Evolutionary conservation across 2,329 filamentous ascomycete genomes (phyloP).

Genomic region (Alternaria conjuncta): DNA sequence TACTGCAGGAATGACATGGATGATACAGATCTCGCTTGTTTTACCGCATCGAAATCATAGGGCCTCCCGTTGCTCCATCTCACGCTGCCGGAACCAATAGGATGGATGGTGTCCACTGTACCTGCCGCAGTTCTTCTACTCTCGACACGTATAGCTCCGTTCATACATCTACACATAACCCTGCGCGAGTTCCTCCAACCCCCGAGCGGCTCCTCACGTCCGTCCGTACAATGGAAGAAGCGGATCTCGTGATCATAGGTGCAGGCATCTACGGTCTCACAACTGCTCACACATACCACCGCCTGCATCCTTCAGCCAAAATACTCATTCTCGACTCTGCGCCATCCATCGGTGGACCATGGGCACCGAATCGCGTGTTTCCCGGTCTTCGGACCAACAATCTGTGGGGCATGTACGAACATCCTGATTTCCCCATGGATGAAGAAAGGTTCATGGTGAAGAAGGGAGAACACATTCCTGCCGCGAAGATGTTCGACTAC

Average conservation of each 20-base stretch:
- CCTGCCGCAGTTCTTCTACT: not conserved
- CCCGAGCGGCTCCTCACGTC: not conserved
- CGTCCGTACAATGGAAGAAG: conserved; percentile 9
- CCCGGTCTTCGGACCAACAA: conserved; percentile 55
- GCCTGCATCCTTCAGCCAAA: conserved; percentile 48
- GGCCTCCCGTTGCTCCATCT: not conserved
- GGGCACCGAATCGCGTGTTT: conserved; percentile 50
- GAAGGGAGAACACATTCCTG: conserved; percentile 65
- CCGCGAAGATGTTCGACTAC: conserved; percentile 62
- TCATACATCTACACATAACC: not conserved
- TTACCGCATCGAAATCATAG: not conserved
- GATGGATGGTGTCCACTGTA: not conserved
- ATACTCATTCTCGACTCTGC: conserved; percentile 53
- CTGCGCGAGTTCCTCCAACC: not conserved
- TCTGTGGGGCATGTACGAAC: conserved; percentile 50
- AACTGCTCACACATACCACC: conserved; percentile 55
- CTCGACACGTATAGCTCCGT: not conserved
- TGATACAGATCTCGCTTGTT: conserved; percentile 3
- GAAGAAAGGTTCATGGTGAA: conserved; percentile 47
- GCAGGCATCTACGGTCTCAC: conserved; percentile 51
- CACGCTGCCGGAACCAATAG: not conserved
- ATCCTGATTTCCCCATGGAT: conserved; percentile 48
- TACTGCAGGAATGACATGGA: not conserved
- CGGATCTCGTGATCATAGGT: conserved; percentile 17
- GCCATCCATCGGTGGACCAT: conserved; percentile 50